Evolutionary conservation across 768 basidiomycete genomes (phyloP).

Genomic region (Leucocoprinus birnbaumii): DNA sequence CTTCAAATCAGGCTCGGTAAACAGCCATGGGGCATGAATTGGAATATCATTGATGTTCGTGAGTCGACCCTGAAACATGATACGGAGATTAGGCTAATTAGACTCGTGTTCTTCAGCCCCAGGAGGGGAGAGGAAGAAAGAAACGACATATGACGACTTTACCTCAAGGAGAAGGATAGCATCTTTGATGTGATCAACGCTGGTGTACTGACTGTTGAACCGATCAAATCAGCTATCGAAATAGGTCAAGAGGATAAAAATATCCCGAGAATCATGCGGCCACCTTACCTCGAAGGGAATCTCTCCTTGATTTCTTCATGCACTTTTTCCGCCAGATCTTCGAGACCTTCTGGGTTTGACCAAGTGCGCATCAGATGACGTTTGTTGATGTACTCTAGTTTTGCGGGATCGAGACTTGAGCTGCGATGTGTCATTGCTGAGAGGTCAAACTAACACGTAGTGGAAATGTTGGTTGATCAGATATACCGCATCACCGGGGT

Average conservation of each 20-base stretch:
- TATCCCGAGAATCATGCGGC: neutral
- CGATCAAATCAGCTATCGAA: neutral
- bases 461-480: neutral
- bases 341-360: constrained; percentile 46
- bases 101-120: too few species aligned
- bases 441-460: constrained; percentile 65
- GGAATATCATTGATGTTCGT: constrained; percentile 73
- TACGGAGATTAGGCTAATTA: too few species aligned
- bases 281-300: constrained; percentile 62
- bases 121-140: too few species aligned
- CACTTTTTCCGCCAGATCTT: constrained; percentile 51
- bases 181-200: constrained; percentile 55
- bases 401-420: constrained; percentile 73
- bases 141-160: neutral
- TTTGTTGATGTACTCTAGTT: constrained; percentile 88
- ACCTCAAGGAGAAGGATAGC: constrained; percentile 67
- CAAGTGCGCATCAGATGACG: constrained; percentile 68
- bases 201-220: constrained; percentile 41
- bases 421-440: constrained; percentile 76
- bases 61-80: constrained; percentile 64
- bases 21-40: constrained; percentile 70
- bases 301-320: constrained; percentile 48
- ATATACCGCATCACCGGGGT: neutral
- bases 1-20: constrained; percentile 61
- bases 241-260: neutral